Evolutionary conservation across 140 eudicot species (phyloP).

Genomic region (Erigeron philadelphicus): DNA sequence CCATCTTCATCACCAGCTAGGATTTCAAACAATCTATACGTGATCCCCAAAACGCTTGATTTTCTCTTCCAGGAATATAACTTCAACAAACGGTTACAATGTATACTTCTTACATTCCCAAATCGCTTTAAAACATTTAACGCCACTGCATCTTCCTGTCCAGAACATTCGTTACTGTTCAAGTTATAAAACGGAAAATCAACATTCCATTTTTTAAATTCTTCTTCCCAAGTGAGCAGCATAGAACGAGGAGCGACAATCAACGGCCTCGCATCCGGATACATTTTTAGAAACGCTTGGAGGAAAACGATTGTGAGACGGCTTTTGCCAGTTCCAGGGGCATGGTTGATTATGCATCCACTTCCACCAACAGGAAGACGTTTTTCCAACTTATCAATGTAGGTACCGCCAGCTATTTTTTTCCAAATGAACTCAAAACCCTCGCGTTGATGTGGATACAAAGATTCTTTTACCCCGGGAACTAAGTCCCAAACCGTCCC

Average conservation of each 20-base stretch:
- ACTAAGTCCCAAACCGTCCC: conserved; percentile 78
- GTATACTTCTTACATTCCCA: conserved; percentile 2
- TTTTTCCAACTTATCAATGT: conserved; percentile 41
- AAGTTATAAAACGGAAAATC: conserved; percentile 54
- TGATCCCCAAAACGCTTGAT: conserved; percentile 51
- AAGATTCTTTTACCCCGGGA: conserved; percentile 35
- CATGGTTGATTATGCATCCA: conserved; percentile 88
- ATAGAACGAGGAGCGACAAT: conserved; percentile 65
- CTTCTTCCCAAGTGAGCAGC: conserved; percentile 85
- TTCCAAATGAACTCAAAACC: conserved; percentile 80
- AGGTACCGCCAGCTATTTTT: conserved; percentile 56
- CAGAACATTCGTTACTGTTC: conserved; percentile 39
- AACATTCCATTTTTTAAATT: conserved; percentile 59
- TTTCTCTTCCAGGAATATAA: conserved; percentile 48
- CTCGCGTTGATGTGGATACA: conserved; percentile 71
- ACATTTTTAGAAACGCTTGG: conserved; percentile 50
- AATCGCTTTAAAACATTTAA: conserved; percentile 6
- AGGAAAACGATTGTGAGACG: conserved; percentile 67
- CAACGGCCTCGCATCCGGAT: conserved; percentile 54
- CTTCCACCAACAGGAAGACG: conserved; percentile 33
- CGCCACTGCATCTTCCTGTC: conserved; percentile 37
- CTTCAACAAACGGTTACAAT: conserved; percentile 37
- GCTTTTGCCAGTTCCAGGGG: conserved; percentile 91
- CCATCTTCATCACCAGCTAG: conserved; percentile 45
- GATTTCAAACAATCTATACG: conserved; percentile 52